Evolutionary conservation across 805 yeast species (phyloP).

Genomic region (Sugiyamaella boreocaroliniensis): DNA sequence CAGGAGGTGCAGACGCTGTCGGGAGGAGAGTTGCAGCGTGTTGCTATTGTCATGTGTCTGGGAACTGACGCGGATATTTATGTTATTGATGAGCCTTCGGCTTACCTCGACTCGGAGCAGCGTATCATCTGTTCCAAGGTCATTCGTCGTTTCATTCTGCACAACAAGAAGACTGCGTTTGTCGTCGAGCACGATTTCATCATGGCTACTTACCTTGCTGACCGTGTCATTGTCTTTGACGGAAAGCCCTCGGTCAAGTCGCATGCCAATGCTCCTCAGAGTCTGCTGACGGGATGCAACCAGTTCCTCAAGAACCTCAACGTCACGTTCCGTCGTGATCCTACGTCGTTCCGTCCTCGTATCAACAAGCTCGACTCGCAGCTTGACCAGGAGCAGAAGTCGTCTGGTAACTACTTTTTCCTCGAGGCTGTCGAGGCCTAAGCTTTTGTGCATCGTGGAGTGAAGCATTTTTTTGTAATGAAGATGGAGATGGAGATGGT

Average conservation of each 20-base stretch:
- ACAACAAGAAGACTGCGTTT: constrained; percentile 97
- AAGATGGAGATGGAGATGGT: too few species aligned
- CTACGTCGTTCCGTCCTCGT: constrained; percentile 96
- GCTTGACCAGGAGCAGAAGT: constrained; percentile 97
- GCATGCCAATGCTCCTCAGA: constrained; percentile 81
- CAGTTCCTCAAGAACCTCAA: constrained; percentile 92
- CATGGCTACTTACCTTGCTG: constrained; percentile 99
- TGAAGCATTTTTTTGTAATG: too few species aligned
- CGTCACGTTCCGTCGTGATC: constrained; percentile 99
- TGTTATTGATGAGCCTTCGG: constrained; percentile 97
- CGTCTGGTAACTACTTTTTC: constrained; percentile 90
- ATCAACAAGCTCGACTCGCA: constrained; percentile 96
- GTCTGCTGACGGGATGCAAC: constrained; percentile 94
- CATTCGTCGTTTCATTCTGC: constrained; percentile 91
- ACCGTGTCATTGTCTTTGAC: constrained; percentile 96
- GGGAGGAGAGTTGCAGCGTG: constrained; percentile 99
- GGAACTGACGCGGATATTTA: constrained; percentile 96
- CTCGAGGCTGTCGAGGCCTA: constrained; percentile 44
- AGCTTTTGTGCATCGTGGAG: too few species aligned
- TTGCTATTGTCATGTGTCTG: constrained; percentile 89
- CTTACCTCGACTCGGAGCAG: constrained; percentile 97
- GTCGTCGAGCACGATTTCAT: constrained; percentile 99
- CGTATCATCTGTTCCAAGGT: constrained; percentile 99
- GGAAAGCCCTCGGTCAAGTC: constrained; percentile 88
- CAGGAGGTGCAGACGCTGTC: constrained; percentile 96